These are phyloP conservation scores for Aegilops longissima DNA, from an alignment of 176 grass and related monocot species.

Conservation along the genomic window DNA sequence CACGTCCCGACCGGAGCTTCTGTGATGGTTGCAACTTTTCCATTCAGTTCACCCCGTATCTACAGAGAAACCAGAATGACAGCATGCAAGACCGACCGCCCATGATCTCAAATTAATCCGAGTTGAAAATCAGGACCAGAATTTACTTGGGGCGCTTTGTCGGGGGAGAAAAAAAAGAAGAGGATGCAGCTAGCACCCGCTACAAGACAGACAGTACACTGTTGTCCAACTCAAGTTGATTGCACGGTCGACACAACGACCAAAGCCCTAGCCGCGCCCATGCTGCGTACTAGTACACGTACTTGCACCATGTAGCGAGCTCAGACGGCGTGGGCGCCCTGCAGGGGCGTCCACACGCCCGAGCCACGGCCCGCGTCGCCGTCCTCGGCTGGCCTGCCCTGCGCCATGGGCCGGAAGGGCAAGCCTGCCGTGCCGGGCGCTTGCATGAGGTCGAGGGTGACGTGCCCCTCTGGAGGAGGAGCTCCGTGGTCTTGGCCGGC, in stretches of 20 bases:
- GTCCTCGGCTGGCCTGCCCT: background rate
- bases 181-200: background rate
- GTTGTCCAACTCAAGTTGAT: background rate
- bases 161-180: background rate
- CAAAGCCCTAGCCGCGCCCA: background rate
- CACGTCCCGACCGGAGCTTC: too few relatives aligned
- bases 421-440: background rate
- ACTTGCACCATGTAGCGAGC: background rate
- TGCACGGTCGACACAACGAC: constrained; percentile 4
- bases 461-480: constrained; percentile 29
- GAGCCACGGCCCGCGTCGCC: constrained; percentile 51
- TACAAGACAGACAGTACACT: background rate
- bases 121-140: background rate
- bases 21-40: background rate
- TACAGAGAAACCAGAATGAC: background rate
- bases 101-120: background rate
- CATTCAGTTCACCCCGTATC: background rate
- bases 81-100: background rate
- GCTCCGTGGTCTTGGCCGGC: background rate
- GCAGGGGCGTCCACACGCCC: constrained; percentile 56
- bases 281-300: background rate
- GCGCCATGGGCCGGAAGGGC: constrained; percentile 29
- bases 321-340: constrained; percentile 54
- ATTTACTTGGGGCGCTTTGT: background rate
- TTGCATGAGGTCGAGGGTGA: constrained; percentile 92